phyloP scores from a whole-genome alignment of 352 stramenopile species.

The Phytophthora fragariae region DNA sequence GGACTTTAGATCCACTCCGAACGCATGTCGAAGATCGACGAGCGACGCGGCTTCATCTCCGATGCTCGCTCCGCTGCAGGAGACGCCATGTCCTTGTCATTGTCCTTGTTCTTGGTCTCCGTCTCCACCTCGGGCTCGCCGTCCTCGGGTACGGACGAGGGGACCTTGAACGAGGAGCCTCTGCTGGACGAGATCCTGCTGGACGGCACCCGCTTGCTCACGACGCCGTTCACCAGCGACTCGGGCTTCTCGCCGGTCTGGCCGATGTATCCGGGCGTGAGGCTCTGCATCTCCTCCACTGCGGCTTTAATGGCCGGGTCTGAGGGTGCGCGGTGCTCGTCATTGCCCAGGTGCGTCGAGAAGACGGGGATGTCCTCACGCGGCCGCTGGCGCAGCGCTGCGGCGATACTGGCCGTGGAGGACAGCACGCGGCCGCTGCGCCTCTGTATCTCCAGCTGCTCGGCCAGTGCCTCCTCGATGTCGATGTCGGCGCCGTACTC shows the following conservation, averaged over 20 bases:
- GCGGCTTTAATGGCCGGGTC: slow-evolving; percentile 30
- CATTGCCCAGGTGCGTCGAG: slow-evolving; percentile 33
- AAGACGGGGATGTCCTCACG: slow-evolving; percentile 44
- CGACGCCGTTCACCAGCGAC: slow-evolving; percentile 24
- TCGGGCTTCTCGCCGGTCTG: slow-evolving; percentile 38
- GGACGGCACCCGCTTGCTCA: slow-evolving; percentile 26
- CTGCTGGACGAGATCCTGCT: slow-evolving; percentile 30
- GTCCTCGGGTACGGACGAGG: slow-evolving; percentile 30
- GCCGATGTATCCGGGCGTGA: slow-evolving; percentile 37
- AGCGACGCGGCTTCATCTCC: slow-evolving; percentile 42
- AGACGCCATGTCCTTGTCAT: slow-evolving; percentile 19
- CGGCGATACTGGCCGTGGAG: slow-evolving; percentile 50
- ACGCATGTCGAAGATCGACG: slow-evolving; percentile 53
- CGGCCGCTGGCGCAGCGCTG: slow-evolving; percentile 40
- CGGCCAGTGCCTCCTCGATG: slow-evolving; percentile 47
- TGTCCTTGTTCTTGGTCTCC: slow-evolving; percentile 30
- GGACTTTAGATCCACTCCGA: slow-evolving; percentile 48
- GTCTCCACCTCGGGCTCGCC: slow-evolving; percentile 35
- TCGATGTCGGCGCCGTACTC: slow-evolving; percentile 44
- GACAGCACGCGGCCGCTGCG: slow-evolving; percentile 43
- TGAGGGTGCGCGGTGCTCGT: slow-evolving; percentile 32
- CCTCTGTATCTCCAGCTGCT: slow-evolving; percentile 45
- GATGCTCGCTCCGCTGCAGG: slow-evolving; percentile 26
- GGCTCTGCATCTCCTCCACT: slow-evolving; percentile 44
- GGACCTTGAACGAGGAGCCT: slow-evolving; percentile 35